Conservation (phyloP, 257 asterid genomes). For the Solanum microdontum region DNA sequence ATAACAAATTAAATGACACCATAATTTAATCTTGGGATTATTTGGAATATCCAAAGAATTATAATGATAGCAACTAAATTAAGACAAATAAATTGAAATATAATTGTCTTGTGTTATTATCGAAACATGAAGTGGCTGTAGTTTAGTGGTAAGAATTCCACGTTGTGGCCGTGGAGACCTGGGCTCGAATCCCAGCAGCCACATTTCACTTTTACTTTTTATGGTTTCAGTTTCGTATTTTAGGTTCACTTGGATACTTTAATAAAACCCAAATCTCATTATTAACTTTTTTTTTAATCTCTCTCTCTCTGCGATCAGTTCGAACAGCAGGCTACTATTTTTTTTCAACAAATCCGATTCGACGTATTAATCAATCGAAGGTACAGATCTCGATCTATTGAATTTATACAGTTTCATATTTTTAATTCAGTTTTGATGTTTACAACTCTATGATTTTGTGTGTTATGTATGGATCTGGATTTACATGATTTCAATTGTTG, state of each 20-base stretch:
- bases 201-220: slow-evolving; percentile 15
- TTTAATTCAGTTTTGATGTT: neutral
- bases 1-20: too few species aligned
- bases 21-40: too few species aligned
- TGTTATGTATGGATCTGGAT: neutral
- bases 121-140: slow-evolving; percentile 39
- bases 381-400: neutral
- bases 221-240: neutral
- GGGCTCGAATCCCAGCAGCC: slow-evolving; percentile 99
- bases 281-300: neutral
- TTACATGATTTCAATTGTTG: neutral
- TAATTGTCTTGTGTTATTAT: accelerated
- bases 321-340: neutral
- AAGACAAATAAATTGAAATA: too few species aligned
- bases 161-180: slow-evolving; percentile 99
- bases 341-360: neutral
- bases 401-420: neutral
- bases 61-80: too few species aligned
- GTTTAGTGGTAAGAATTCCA: slow-evolving; percentile 99
- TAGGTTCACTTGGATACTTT: neutral
- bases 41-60: too few species aligned
- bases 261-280: neutral
- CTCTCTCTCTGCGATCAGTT: neutral
- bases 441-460: neutral
- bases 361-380: neutral